Percentiles rank a stretch among this genome's conserved stretches.
Evolutionary conservation across 2,329 filamentous ascomycete species (phyloP).

Genomic region (Hortaea werneckii): DNA sequence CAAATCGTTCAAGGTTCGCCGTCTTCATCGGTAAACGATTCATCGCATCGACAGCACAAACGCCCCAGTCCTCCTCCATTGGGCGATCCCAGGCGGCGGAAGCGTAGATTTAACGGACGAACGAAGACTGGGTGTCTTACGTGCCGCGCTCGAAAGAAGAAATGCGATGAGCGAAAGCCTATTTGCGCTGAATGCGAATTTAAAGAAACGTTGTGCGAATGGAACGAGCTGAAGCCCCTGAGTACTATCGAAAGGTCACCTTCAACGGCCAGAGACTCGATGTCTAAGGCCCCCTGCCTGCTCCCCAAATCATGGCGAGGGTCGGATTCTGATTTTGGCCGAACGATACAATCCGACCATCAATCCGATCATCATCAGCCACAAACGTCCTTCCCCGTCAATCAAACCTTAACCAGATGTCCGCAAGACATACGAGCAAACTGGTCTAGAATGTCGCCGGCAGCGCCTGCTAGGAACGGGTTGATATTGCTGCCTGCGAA

Average conservation of each 20-base stretch:
- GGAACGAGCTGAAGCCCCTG: conserved; percentile 53
- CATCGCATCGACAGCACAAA: conserved; percentile 22
- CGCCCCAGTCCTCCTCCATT: conserved; percentile 17
- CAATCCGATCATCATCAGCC: no score
- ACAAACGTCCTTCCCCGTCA: no score
- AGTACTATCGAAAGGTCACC: conserved; percentile 4
- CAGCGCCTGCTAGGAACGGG: conserved; percentile 5
- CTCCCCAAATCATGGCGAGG: neutral
- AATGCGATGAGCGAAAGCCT: conserved; percentile 90
- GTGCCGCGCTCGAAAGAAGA: conserved; percentile 88
- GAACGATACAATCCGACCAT: no score
- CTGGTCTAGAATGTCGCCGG: conserved; percentile 3
- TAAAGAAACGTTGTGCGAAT: conserved; percentile 82
- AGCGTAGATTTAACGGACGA: conserved; percentile 81
- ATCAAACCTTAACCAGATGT: no score
- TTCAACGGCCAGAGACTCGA: conserved; percentile 8
- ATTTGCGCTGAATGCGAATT: conserved; percentile 86
- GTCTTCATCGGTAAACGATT: no score
- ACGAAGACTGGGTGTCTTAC: conserved; percentile 95
- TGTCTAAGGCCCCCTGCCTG: conserved; percentile 8
- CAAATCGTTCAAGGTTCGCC: no score
- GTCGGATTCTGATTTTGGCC: no score
- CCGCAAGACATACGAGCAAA: neutral
- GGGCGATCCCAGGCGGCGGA: conserved; percentile 49
- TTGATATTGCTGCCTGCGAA: conserved; percentile 11